These are phyloP conservation scores for Huiozyma naganishii DNA, from an alignment of 805 yeast species.

Conservation along the genomic window DNA sequence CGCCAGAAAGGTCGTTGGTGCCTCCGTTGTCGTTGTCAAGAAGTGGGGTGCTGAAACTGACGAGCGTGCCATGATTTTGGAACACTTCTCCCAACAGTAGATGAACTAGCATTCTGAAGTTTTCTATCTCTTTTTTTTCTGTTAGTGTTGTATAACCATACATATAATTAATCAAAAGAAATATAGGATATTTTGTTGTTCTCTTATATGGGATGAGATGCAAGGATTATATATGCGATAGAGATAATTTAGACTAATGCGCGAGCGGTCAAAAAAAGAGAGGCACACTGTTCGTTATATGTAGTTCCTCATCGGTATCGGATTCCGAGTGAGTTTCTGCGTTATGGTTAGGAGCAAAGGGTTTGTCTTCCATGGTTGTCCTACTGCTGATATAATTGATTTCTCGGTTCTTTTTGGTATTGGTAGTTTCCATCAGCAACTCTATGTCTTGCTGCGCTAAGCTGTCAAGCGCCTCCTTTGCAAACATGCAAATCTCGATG, in stretches of 20 bases:
- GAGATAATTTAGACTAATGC: background rate
- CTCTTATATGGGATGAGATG: background rate
- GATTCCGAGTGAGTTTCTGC: too few species aligned
- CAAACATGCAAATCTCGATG: slow-evolving; percentile 29
- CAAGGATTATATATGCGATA: background rate
- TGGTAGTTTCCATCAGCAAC: slow-evolving; percentile 13
- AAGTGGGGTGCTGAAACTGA: slow-evolving; percentile 99
- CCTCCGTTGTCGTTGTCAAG: slow-evolving; percentile 98
- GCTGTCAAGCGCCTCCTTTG: slow-evolving; percentile 23
- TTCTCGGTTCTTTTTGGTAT: background rate
- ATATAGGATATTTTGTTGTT: background rate
- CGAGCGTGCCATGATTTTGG: slow-evolving; percentile 92
- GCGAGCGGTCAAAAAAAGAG: slow-evolving; percentile 10
- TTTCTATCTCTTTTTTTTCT: too few species aligned
- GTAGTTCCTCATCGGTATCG: background rate
- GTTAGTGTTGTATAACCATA: slow-evolving; percentile 3
- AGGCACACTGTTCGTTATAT: slow-evolving; percentile 9
- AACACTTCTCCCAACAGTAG: slow-evolving; percentile 88
- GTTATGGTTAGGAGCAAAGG: too few species aligned
- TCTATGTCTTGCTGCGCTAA: slow-evolving; percentile 17
- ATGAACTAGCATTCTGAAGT: slow-evolving; percentile 11
- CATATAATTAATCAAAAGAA: background rate
- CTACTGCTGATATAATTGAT: too few species aligned
- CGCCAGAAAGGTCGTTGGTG: slow-evolving; percentile 99
- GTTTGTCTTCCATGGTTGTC: too few species aligned